Evolutionary conservation across 2,329 filamentous ascomycete species (phyloP).

Genomic region (Hypomyces rosellus): DNA sequence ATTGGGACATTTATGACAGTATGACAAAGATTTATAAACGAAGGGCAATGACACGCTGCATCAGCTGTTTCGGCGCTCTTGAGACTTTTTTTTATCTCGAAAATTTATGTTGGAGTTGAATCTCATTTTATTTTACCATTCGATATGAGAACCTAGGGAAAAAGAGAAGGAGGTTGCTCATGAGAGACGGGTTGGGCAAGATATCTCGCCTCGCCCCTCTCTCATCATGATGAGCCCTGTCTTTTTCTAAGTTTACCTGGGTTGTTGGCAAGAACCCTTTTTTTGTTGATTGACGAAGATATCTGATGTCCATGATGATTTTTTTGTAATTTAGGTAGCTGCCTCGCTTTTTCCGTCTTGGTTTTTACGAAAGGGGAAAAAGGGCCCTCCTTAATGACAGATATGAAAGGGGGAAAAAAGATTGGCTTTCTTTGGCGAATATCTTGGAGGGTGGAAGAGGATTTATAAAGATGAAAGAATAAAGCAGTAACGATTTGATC

Average conservation of each 20-base stretch:
- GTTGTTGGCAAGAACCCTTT: not conserved
- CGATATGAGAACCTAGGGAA: not conserved
- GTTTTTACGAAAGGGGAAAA: no score
- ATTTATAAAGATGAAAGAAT: no score
- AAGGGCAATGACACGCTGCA: not conserved
- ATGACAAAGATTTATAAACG: constrained; percentile 7
- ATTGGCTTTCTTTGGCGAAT: no score
- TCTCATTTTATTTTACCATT: not conserved
- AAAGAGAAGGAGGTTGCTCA: no score
- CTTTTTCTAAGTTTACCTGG: not conserved
- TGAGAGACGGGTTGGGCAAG: no score
- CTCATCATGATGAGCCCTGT: no score
- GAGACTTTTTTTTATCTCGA: not conserved
- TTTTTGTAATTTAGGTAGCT: constrained; percentile 4
- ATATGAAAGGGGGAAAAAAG: not conserved
- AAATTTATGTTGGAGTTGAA: not conserved
- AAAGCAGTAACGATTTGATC: no score
- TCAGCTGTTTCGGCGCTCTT: not conserved
- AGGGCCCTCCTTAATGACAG: not conserved
- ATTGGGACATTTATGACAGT: constrained; percentile 8
- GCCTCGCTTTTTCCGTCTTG: not conserved
- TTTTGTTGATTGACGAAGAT: not conserved
- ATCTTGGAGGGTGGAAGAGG: no score
- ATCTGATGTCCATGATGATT: no score
- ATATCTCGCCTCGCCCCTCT: no score